phyloP scores from a whole-genome alignment of 108 stramenopile species.

The Fistulifera solaris region DNA sequence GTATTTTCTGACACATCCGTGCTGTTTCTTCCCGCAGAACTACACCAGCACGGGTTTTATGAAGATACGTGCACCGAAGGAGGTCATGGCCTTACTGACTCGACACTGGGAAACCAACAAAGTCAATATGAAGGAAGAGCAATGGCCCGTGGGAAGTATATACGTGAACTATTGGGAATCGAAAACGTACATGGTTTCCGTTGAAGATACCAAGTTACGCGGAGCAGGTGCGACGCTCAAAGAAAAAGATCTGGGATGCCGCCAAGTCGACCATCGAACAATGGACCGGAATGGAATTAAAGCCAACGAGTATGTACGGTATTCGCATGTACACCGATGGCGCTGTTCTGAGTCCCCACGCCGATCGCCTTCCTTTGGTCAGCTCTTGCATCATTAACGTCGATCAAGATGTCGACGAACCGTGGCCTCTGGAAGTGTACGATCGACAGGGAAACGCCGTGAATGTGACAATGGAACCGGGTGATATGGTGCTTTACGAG shows the following conservation, averaged over 20 bases:
- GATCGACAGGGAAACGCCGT: constrained; percentile 69
- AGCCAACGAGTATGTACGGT: constrained; percentile 78
- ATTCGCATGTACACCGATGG: constrained; percentile 82
- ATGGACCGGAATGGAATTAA: constrained; percentile 83
- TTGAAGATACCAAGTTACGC: constrained; percentile 52
- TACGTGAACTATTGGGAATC: constrained; percentile 60
- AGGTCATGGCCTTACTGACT: constrained; percentile 41
- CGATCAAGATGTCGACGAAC: constrained; percentile 84
- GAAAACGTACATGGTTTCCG: constrained; percentile 72
- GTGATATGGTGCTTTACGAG: constrained; percentile 69
- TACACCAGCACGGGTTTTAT: constrained; percentile 75
- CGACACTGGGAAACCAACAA: constrained; percentile 57
- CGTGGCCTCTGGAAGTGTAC: constrained; percentile 88
- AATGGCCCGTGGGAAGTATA: constrained; percentile 58
- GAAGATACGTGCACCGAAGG: constrained; percentile 53
- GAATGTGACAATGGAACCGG: constrained; percentile 40
- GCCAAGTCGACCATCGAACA: constrained; percentile 68
- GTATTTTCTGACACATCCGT: too few species aligned
- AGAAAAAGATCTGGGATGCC: constrained; percentile 60
- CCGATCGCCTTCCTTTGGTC: constrained; percentile 83
- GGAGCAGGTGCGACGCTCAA: constrained; percentile 61
- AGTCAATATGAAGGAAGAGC: constrained; percentile 36
- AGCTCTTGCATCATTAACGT: constrained; percentile 86
- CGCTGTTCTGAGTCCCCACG: constrained; percentile 76
- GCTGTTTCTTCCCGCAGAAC: constrained; percentile 42